Evolutionary conservation across 331 rosid species (phyloP), one percentile per base, ranked within the genome.

Genomic region (Malus hybrid): DNA sequence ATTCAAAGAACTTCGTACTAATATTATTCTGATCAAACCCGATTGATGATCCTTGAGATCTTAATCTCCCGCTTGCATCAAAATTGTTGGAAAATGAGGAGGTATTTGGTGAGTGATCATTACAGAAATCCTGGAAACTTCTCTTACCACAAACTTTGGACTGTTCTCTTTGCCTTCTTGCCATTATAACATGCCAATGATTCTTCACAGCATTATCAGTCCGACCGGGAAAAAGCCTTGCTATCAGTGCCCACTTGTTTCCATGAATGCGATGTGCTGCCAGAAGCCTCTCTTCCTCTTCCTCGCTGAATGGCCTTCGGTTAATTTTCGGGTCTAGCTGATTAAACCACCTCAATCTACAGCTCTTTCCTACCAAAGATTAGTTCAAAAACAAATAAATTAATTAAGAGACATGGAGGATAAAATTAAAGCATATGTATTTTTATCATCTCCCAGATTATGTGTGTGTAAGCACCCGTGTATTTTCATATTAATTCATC

Each of bases 171-270:
- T 94, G 97, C 65, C 86, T 88, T 72, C 99, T 85, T 7, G 99
- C 99, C 93, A 90, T 92, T 6, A 95, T 82, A 42, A 95, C 99
- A 55, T 95, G 99, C 99, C 99, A 95, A 46, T 95, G 99, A 44
- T 95, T 95, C 89, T 95, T 95, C 50, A 95, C 99, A 18, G 99
- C 92, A 75, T 95, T 95, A 76, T 92, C 99, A 1, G 99, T 95
- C 72, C 99, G 77, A 10, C 99, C 97, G 0, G 97, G 97, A 63
- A 95, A 95, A 10, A 92, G 90, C 74, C 97, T 87, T 4, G 99
- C 97, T 60, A 95, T 95, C 3, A 92, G 82, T 5, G 99, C 97
- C 99, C 99, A 95, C 76, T 95, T 95, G 81, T 95, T 95, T 8
- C 99, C 99, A 33, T 95, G 97, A 76, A 91, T 70, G 12, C 93